Evolutionary conservation across 2,329 filamentous ascomycete genomes (phyloP), one percentile per base, ranked within the genome.

Genomic region (Neopestalotiopsis sp.): DNA sequence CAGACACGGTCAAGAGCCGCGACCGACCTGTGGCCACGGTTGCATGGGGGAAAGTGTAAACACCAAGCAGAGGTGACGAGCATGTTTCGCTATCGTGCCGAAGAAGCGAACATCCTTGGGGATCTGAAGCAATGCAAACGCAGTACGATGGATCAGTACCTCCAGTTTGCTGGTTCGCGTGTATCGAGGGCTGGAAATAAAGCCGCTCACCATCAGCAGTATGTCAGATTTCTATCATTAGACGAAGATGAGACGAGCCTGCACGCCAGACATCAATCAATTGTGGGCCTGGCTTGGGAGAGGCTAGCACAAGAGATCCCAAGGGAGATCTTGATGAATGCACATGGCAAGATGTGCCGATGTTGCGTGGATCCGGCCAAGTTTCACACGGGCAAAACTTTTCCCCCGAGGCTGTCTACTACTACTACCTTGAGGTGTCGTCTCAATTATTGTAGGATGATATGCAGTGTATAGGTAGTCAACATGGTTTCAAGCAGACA

Each of bases 311-410:
- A 17, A 53, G 20, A 24, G 45, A 53, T 53, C 45, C 20, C 45
- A 17, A 4, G 17, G 17, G 45, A 53, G 45, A 53, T 53, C 20
- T 53, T 17, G 17, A 20, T n/a, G n/a, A 20, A 53, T 53, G 45
- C 45, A 20, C 17, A 53, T 20, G 45, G 45, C 45, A 53, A 20
- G 45, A 14, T 53, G 45, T 53, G 45, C 45, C 45, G 45, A 53
- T 53, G 45, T 53, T 53, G 45, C 45, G 45, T 53, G 45, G 45
- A 10, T 17, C 45, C 4, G 9, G 20, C 45, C 45, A 53, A 53
- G 45, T 53, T 53, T 53, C 45, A 53, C 45, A 53, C 45, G 45
- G 45, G 45, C 45, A 53, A 53, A 53, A 53, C 45, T 53, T 53
- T 53, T 24, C 9, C n/a, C 45, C 20, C 42, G 7, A 49, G 42